Evolutionary conservation across 306 rosid species (phyloP), one percentile per base, ranked within the genome.

Genomic region (Comarum palustre): DNA sequence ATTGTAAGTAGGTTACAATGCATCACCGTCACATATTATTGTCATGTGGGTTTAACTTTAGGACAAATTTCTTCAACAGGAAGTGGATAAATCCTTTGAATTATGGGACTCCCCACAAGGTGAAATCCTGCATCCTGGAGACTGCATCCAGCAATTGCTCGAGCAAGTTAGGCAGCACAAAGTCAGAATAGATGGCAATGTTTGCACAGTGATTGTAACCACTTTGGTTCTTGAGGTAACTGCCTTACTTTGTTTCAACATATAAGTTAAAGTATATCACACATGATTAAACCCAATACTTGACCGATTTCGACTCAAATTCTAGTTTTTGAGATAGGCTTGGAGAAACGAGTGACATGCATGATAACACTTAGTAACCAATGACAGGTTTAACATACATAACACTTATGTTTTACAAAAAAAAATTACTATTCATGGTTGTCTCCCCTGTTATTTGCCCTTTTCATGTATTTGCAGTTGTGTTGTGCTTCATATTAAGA

Each of bases 171-270:
- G 92, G 82, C 85, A 77, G 45, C 90, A 84, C 79, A 82, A 78
- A 83, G 97, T 91, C 66, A 89, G 86, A 39, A 74, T 91, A 43
- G 91, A 89, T 66, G 91, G 92, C 42, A 84, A 77, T 78, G 82
- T 89, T 77, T 89, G 92, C 69, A 77, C 96, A 14, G 93, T 86
- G 75, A 86, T 91, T 86, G 96, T 91, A 45, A 89, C 96, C 77
- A 87, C 92, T 62, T 81, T 89, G 86, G 96, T 91, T 80, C 88
- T 91, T 73, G 97, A 91, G 96, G 97, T 91, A 84, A 47, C 29
- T 43, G 55, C 65, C 51, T 50, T 68, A 31, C 69, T 63, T 66
- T 66, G 19, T 39, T 45, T 47, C n/a, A 36, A 24, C 24, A 16
- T 66, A 51, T 59, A 69, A 45, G 57, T 22, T 51, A 14, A 27